phyloP scores from a whole-genome alignment of 345 rosid genomes.

The Dimocarpus longan region DNA sequence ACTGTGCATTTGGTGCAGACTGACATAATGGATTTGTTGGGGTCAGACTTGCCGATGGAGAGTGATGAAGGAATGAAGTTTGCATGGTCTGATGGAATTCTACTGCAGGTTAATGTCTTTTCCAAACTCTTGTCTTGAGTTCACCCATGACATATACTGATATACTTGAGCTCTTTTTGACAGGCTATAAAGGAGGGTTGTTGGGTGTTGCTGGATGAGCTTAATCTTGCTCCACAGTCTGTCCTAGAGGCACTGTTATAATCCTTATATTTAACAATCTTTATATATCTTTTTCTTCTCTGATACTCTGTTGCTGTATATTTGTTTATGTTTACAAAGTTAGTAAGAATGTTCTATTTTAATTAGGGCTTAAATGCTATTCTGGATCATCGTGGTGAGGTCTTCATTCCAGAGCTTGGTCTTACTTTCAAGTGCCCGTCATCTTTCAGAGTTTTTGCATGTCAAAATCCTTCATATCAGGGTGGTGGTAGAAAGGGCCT shows the following conservation, averaged over 20 bases:
- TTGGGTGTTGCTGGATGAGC: constrained; percentile 97
- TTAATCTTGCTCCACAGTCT: constrained; percentile 98
- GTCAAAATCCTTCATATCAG: constrained; percentile 96
- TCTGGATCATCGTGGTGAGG: constrained; percentile 95
- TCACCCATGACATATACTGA: not conserved
- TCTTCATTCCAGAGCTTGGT: constrained; percentile 91
- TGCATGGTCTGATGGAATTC: constrained; percentile 97
- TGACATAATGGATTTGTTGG: constrained; percentile 97
- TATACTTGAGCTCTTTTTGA: constrained; percentile 13
- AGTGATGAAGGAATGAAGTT: constrained; percentile 87
- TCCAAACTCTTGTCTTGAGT: constrained; percentile 13
- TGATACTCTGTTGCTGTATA: not conserved
- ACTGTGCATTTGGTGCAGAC: constrained; percentile 57
- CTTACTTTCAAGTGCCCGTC: constrained; percentile 77
- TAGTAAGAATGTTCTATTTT: constrained; percentile 3
- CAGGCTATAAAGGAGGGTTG: constrained; percentile 96
- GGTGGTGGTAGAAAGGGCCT: constrained; percentile 99
- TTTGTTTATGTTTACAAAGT: not conserved
- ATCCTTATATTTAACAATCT: not conserved
- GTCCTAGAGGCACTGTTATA: constrained; percentile 70
- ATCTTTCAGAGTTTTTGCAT: constrained; percentile 88
- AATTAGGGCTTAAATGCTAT: constrained; percentile 91
- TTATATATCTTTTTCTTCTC: not conserved
- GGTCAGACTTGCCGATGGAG: constrained; percentile 92
- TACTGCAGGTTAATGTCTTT: constrained; percentile 66